These are phyloP conservation scores for Narthecium ossifragum DNA, from an alignment of 106 monocot genomes.

Conservation along the genomic window DNA sequence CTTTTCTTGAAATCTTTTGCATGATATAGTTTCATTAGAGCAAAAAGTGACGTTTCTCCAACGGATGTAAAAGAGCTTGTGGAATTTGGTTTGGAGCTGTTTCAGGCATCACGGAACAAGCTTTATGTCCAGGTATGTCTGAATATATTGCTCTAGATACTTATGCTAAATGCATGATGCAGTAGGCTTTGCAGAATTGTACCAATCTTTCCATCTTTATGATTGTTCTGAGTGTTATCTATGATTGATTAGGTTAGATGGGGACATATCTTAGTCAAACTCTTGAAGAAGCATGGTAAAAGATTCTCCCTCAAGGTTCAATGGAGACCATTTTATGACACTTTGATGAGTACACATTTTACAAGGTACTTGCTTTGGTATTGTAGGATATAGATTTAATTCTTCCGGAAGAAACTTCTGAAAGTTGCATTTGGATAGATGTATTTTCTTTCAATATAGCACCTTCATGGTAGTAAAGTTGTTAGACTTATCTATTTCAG, in stretches of 20 bases:
- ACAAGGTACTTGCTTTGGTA: constrained; percentile 47
- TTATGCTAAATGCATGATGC: background rate
- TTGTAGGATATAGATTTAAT: no score
- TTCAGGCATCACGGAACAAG: constrained; percentile 76
- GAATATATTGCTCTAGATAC: background rate
- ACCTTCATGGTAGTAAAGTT: no score
- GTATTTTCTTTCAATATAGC: no score
- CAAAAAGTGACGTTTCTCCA: constrained; percentile 76
- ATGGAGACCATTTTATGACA: constrained; percentile 89
- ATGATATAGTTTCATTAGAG: constrained; percentile 92
- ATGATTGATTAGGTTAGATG: constrained; percentile 77
- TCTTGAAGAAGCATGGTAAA: constrained; percentile 84
- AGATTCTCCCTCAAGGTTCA: constrained; percentile 57
- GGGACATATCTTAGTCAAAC: constrained; percentile 64
- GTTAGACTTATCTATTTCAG: no score
- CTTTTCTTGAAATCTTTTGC: no score
- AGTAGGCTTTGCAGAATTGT: background rate
- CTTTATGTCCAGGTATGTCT: constrained; percentile 75
- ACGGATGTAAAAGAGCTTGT: constrained; percentile 67
- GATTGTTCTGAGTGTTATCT: constrained; percentile 7
- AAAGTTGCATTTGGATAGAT: no score
- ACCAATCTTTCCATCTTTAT: background rate
- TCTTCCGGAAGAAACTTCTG: no score
- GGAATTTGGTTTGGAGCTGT: constrained; percentile 69
- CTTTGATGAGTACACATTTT: constrained; percentile 81